Percentiles rank a stretch among this genome's conserved stretches.
Evolutionary conservation across 1,284 basidiomycete species (phyloP).

Genomic region (Heterobasidion annosum): DNA sequence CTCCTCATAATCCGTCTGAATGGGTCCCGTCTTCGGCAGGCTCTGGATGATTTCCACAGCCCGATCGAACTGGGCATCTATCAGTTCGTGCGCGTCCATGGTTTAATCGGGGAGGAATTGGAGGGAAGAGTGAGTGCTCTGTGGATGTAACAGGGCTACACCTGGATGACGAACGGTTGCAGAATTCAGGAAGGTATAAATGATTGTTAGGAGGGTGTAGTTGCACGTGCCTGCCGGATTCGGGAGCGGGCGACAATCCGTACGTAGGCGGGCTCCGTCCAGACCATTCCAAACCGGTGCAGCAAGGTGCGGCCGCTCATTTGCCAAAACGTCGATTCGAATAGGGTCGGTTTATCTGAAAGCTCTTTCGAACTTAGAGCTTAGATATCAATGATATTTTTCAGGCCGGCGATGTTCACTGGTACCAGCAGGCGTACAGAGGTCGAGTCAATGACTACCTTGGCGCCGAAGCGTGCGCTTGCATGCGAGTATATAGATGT

Average conservation of each 20-base stretch:
- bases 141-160: no score
- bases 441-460: not conserved
- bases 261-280: not conserved
- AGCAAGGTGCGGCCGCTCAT: no score
- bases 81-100: conserved; percentile 55
- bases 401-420: no score
- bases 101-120: not conserved
- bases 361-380: no score
- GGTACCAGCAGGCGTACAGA: no score
- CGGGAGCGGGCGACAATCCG: not conserved
- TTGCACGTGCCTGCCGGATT: not conserved
- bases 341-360: no score
- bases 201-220: not conserved
- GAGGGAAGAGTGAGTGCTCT: not conserved
- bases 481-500: not conserved
- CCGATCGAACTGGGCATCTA: conserved; percentile 82
- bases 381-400: no score
- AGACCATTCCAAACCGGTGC: not conserved
- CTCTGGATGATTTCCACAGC: conserved; percentile 92
- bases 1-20: conserved; percentile 95
- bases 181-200: not conserved
- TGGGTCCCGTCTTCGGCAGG: conserved; percentile 89
- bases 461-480: not conserved
- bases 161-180: not conserved
- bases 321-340: no score